Percentiles rank a stretch among this genome's conserved stretches.
phyloP scores from a whole-genome alignment of 352 stramenopile genomes.

The Phytophthora nicotianae region DNA sequence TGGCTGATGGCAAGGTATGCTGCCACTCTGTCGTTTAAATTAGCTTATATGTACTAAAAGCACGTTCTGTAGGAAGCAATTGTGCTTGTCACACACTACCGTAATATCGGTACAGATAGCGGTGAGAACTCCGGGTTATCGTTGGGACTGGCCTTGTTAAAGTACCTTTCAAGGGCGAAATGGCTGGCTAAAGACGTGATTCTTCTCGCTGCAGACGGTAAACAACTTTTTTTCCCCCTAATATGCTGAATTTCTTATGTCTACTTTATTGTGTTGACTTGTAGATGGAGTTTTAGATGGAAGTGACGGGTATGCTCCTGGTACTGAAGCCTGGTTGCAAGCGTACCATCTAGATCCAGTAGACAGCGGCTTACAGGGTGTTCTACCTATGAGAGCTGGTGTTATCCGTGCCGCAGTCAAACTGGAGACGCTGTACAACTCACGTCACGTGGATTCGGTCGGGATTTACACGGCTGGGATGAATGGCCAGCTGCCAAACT shows the following conservation, averaged over 20 bases:
- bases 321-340: slow-evolving; percentile 74
- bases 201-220: slow-evolving; percentile 76
- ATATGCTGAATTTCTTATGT: neutral
- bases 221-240: neutral
- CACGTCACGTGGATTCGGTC: slow-evolving; percentile 36
- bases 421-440: slow-evolving; percentile 56
- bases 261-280: neutral
- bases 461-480: slow-evolving; percentile 71
- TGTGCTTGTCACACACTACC: slow-evolving; percentile 74
- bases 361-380: slow-evolving; percentile 20
- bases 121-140: slow-evolving; percentile 59
- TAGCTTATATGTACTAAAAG: neutral
- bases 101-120: slow-evolving; percentile 50
- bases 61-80: slow-evolving; percentile 48
- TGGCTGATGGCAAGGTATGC: slow-evolving; percentile 73
- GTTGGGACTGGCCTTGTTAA: slow-evolving; percentile 62
- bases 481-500: slow-evolving; percentile 87
- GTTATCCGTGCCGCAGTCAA: slow-evolving; percentile 81
- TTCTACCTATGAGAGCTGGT: slow-evolving; percentile 69
- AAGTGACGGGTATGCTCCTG: slow-evolving; percentile 59
- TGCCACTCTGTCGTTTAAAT: neutral
- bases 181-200: slow-evolving; percentile 89
- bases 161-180: slow-evolving; percentile 61
- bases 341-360: slow-evolving; percentile 72
- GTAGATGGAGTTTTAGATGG: slow-evolving; percentile 70